A percentile compares a stretch with the other conserved stretches of the same genome.
These are phyloP conservation scores for Penicillium olsonii DNA, from an alignment of 2,329 filamentous ascomycete genomes.

Conservation along the genomic window DNA sequence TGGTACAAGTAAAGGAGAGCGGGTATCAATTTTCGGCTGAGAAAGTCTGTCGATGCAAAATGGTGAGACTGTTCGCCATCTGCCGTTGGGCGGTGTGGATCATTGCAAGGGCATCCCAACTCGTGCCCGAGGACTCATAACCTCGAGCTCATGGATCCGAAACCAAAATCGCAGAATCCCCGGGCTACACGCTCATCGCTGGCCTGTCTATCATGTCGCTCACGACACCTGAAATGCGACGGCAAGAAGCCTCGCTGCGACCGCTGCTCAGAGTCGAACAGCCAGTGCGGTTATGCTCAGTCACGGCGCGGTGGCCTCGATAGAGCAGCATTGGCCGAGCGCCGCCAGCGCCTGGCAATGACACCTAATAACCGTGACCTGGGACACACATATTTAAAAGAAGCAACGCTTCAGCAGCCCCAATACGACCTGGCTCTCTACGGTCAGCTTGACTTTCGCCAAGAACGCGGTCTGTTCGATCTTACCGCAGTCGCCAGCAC, in stretches of 20 bases:
- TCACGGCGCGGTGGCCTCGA: constrained; percentile 46
- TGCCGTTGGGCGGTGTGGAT: no score
- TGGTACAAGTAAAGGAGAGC: no score
- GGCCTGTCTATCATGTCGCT: constrained; percentile 37
- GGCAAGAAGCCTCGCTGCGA: constrained; percentile 46
- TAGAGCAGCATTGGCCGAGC: constrained; percentile 26
- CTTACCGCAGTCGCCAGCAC: not conserved
- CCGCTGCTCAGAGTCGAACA: constrained; percentile 45
- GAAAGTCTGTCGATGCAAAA: no score
- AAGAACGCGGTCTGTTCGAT: not conserved
- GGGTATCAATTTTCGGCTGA: no score
- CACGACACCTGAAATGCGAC: constrained; percentile 51
- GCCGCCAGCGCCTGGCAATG: constrained; percentile 16
- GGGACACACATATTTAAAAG: not conserved
- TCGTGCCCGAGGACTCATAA: no score
- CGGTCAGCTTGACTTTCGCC: not conserved
- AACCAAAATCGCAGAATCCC: not conserved
- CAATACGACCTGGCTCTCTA: not conserved
- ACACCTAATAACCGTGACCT: not conserved
- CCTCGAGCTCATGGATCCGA: not conserved
- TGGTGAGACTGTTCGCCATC: no score
- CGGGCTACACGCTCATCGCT: constrained; percentile 23
- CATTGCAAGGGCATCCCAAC: no score
- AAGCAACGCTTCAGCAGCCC: not conserved
- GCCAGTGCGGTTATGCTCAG: constrained; percentile 51